phyloP scores from a whole-genome alignment of 2,329 filamentous ascomycete genomes.

The Teratosphaeria nubilosa region DNA sequence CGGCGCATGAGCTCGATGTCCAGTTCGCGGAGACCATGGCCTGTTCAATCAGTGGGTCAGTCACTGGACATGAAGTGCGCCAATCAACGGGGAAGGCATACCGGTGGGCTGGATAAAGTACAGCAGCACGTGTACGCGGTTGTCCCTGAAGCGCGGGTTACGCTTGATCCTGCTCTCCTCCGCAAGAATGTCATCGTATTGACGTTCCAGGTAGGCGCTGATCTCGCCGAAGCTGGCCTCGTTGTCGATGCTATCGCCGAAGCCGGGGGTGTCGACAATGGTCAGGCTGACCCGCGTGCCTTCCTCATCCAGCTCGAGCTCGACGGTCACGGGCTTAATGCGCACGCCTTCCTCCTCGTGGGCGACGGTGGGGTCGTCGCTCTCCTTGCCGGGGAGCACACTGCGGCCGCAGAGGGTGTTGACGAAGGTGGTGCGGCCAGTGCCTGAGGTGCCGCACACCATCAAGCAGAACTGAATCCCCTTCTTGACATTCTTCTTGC shows the following conservation, averaged over 20 bases:
- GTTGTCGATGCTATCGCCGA: conserved; percentile 98
- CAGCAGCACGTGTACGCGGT: conserved; percentile 93
- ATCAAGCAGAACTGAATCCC: conserved; percentile 99
- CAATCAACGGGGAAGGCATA: conserved; percentile 28
- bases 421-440: conserved; percentile 96
- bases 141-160: conserved; percentile 99
- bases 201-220: conserved; percentile 93
- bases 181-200: conserved; percentile 98
- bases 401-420: conserved; percentile 97
- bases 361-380: conserved; percentile 60
- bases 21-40: conserved; percentile 77
- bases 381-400: conserved; percentile 74
- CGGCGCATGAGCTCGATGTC: conserved; percentile 99
- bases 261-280: conserved; percentile 96
- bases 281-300: conserved; percentile 96
- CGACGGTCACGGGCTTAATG: conserved; percentile 97
- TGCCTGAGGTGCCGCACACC: conserved; percentile 98
- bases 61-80: background rate
- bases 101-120: conserved; percentile 99
- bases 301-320: conserved; percentile 94
- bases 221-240: conserved; percentile 93
- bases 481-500: conserved; percentile 99
- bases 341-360: conserved; percentile 92
- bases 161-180: conserved; percentile 99
- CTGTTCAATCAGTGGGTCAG: conserved; percentile 9